Evolutionary conservation across 2,329 filamentous ascomycete species (phyloP).

Genomic region (Mollisiaceae sp.): DNA sequence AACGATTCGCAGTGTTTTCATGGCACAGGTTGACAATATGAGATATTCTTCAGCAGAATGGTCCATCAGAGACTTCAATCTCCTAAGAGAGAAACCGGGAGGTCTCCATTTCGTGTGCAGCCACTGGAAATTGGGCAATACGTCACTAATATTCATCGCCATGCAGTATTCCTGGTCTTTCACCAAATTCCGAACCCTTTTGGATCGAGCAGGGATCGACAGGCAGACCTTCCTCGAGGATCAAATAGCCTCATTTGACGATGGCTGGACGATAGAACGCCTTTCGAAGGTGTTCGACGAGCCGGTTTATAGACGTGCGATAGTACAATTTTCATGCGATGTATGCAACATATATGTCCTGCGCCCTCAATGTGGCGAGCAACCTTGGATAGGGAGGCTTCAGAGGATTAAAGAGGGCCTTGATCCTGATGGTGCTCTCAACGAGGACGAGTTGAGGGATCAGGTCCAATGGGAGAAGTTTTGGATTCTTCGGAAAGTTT

Average conservation of each 20-base stretch:
- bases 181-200: not conserved
- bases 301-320: not conserved
- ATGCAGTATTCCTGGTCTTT: not conserved
- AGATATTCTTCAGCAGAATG: not conserved
- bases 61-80: slow-evolving; percentile 3
- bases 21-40: not conserved
- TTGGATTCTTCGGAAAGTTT: not conserved
- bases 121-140: not conserved
- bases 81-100: slow-evolving; percentile 2
- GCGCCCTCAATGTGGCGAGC: not conserved
- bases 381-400: slow-evolving; percentile 1
- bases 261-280: not conserved
- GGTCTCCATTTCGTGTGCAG: not conserved
- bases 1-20: not conserved
- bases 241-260: not conserved
- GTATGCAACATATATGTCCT: not conserved
- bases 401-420: slow-evolving; percentile 11
- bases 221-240: not conserved
- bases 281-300: not conserved
- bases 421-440: slow-evolving; percentile 1
- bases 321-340: not conserved
- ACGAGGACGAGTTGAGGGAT: slow-evolving; percentile 12
- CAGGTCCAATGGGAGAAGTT: slow-evolving; percentile 13
- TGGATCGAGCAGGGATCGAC: not conserved
- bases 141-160: not conserved